Base-by-base conservation (phyloP, 208 protist genomes). In the Leishmania lainsoni region DNA sequence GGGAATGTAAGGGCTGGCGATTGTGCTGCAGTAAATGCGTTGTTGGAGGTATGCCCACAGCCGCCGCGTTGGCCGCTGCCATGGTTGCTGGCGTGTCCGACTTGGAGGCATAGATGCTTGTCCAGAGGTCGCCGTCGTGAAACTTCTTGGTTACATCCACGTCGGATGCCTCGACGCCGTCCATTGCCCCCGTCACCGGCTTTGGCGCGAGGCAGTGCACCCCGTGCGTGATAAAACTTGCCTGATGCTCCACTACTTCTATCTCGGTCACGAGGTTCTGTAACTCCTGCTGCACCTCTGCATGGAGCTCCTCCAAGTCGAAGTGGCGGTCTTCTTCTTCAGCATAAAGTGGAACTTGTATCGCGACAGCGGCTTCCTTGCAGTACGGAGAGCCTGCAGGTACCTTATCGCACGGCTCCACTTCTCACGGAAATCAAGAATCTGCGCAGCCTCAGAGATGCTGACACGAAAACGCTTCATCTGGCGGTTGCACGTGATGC, bases 371-470 rank as follows among this genome's bases (percentile, higher is more conserved):
- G 93, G 90, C n/a, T 87, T 87, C 39, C 76, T 86, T 16, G 88
- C 59, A 2, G 84, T 91, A 52, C 95, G 95, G 58, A 95, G 87
- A 3, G 90, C 93, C 75, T 94, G 89, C 76, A 98, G 85, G 79
- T 91, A 94, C 35, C 93, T 89, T 29, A 97, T 78, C 5, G 90
- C 88, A 26, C 77, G 48, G 83, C 92, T 94, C 81, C 89, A 89
- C 69, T 84, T 86, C 80, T 97, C 90, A 35, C 95, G 92, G 84
- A 96, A 97, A 83, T 97, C 89, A 45, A 98, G 87, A 79, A 98
- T 93, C 72, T 86, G 79, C 51, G 87, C 89, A 45, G 93, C 93
- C 58, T 95, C 91, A 48, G 85, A 83, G 81, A 97, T 89, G 78
- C 78, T 82, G 52, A 96, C 89, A 35, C 87, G 78, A 71, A 95